phyloP scores from a whole-genome alignment of 2,329 filamentous ascomycete species.

The Graphium sp. region DNA sequence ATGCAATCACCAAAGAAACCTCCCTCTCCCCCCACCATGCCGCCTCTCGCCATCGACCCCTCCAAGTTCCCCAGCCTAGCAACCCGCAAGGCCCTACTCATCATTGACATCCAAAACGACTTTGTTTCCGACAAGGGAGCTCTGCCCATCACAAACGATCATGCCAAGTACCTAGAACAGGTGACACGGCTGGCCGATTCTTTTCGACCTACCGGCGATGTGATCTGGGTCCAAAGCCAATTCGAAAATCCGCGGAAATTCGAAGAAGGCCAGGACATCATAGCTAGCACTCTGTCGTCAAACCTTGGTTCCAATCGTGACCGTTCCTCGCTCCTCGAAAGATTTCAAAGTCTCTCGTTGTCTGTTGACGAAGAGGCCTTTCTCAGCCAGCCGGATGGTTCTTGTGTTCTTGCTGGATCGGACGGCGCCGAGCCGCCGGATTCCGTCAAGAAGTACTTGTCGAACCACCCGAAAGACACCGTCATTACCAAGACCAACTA shows the following conservation, averaged over 20 bases:
- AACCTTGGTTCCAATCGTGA: no score
- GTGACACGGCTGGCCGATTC: conserved; percentile 48
- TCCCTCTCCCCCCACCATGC: no score
- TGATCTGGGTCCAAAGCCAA: conserved; percentile 74
- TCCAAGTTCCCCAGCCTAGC: conserved; percentile 36
- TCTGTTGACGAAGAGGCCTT: conserved; percentile 32
- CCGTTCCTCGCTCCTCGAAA: no score
- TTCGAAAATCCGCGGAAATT: conserved; percentile 46
- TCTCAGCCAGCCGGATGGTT: conserved; percentile 20
- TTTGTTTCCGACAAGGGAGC: conserved; percentile 56
- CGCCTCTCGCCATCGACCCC: conserved; percentile 21
- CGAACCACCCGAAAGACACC: conserved; percentile 31
- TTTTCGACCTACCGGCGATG: conserved; percentile 54
- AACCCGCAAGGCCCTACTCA: conserved; percentile 54
- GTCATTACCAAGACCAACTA: conserved; percentile 59
- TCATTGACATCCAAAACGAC: conserved; percentile 83
- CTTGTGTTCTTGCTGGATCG: conserved; percentile 25
- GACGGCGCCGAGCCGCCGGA: conserved; percentile 26
- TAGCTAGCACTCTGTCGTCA: no score
- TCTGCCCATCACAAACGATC: conserved; percentile 42
- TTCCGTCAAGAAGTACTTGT: conserved; percentile 20
- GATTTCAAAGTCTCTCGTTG: no score
- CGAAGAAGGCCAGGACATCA: conserved; percentile 30
- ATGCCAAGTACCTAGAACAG: conserved; percentile 48
- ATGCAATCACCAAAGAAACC: no score